phyloP scores from a whole-genome alignment of 768 basidiomycete species.

The Rickenella mellea region DNA sequence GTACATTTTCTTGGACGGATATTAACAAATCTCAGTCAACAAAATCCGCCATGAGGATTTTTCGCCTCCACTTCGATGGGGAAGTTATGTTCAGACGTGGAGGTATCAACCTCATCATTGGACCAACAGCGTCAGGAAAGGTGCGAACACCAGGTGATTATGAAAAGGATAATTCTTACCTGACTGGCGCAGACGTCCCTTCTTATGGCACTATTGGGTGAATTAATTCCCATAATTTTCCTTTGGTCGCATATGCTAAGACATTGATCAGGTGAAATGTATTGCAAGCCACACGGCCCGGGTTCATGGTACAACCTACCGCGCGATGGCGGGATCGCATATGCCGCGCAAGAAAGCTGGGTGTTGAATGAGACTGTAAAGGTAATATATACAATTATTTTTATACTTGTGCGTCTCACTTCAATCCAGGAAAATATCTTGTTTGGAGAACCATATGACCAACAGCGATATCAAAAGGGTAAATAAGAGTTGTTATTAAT shows the following conservation, averaged over 20 bases:
- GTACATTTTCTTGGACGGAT: conserved; percentile 47
- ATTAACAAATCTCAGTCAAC: conserved; percentile 26
- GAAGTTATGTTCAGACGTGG: conserved; percentile 45
- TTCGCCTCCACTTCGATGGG: conserved; percentile 40
- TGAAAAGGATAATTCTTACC: not conserved
- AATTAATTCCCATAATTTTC: no score
- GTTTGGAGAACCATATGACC: conserved; percentile 37
- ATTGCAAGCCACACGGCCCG: conserved; percentile 18
- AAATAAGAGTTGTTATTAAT: not conserved
- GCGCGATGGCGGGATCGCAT: conserved; percentile 33
- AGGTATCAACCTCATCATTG: conserved; percentile 10
- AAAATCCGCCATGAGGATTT: conserved; percentile 35
- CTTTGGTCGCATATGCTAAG: not conserved
- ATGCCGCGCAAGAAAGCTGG: conserved; percentile 42
- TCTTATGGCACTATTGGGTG: conserved; percentile 21
- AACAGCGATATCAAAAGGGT: conserved; percentile 32
- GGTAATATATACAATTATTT: conserved; percentile 8
- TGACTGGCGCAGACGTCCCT: conserved; percentile 18
- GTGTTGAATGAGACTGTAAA: conserved; percentile 35
- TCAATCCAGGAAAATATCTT: conserved; percentile 34
- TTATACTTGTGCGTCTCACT: not conserved
- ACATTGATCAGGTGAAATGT: conserved; percentile 23
- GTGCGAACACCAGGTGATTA: no score
- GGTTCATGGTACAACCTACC: conserved; percentile 34
- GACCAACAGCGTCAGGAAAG: conserved; percentile 8